phyloP scores from a whole-genome alignment of 768 basidiomycete species.

The Rhodotorula diobovata region DNA sequence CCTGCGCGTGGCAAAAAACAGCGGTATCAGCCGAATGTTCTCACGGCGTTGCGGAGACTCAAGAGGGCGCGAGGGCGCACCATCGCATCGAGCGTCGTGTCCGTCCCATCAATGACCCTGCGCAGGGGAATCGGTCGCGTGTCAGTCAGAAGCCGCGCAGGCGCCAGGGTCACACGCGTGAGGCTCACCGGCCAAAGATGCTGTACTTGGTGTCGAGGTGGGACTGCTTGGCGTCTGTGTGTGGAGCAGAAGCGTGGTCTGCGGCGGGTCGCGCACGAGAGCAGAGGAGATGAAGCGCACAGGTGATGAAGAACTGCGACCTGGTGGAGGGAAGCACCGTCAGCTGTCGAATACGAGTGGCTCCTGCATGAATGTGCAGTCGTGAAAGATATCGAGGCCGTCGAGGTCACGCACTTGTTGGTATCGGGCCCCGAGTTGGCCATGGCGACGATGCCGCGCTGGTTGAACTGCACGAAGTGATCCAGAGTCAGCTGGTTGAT shows the following conservation, averaged over 20 bases:
- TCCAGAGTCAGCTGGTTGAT: too few relatives aligned
- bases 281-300: not conserved
- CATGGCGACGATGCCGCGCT: conserved; percentile 93
- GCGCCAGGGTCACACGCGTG: not conserved
- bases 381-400: too few relatives aligned
- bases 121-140: too few relatives aligned
- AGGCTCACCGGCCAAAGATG: conserved; percentile 71
- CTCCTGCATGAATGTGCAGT: not conserved
- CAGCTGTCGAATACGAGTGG: not conserved
- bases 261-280: not conserved
- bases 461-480: conserved; percentile 69
- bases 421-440: conserved; percentile 91
- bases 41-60: too few relatives aligned
- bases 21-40: not conserved
- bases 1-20: conserved; percentile 8
- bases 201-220: conserved; percentile 88
- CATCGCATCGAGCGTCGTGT: conserved; percentile 88
- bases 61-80: conserved; percentile 53
- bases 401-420: conserved; percentile 66
- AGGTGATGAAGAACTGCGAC: conserved; percentile 53
- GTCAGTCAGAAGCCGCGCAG: not conserved
- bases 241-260: too few relatives aligned
- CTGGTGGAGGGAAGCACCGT: conserved; percentile 10
- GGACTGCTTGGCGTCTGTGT: conserved; percentile 80
- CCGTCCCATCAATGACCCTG: conserved; percentile 91